Evolutionary conservation across 805 yeast species (phyloP), one percentile per base, ranked within the genome.

Genomic region (Starmerella vitae): DNA sequence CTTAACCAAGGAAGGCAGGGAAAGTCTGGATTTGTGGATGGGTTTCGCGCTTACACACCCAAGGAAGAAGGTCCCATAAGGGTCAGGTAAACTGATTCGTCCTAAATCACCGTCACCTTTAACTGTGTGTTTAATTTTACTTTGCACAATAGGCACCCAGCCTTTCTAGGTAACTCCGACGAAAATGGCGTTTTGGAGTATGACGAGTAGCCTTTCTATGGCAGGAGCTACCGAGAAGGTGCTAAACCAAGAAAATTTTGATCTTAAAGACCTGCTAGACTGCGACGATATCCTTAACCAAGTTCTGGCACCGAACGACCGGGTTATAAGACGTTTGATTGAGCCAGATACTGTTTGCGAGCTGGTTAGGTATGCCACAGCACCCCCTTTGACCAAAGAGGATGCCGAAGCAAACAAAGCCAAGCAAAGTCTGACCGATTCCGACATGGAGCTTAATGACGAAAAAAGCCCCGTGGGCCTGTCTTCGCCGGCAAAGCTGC

Each of bases 271-370:
- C 34, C 59, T 83, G 33, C 62, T 83, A 44, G 85, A 79, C 54
- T 88, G 81, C 49, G 78, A 74, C 33, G 86, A 78, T 42, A 59
- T 83, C 21, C 64, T 80, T 20, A 80, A 80, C 42, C 91, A 82
- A 55, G 62, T 83, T 27, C 61, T 78, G 46, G 72, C 78, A 18
- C 76, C 84, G 15, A 80, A 80, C 56, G 68, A 77, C 33, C 78
- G 79, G 54, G 67, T 91, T 36, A 66, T 86, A 29, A 91, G 84
- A 51, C 77, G 77, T 51, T 64, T 91, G 39, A 69, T 88, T 46
- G 82, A 81, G 53, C 85, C 91, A 13, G 80, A 76, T 38, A 73
- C 83, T 13, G 58, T 88, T 43, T 68, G 66, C 37, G 72, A 74
- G 41, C 67, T 88, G 42, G 73, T 88, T 22, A 74, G 77, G 29